Evolutionary conservation across 352 stramenopile species (phyloP).

Genomic region (Phytophthora pisi): DNA sequence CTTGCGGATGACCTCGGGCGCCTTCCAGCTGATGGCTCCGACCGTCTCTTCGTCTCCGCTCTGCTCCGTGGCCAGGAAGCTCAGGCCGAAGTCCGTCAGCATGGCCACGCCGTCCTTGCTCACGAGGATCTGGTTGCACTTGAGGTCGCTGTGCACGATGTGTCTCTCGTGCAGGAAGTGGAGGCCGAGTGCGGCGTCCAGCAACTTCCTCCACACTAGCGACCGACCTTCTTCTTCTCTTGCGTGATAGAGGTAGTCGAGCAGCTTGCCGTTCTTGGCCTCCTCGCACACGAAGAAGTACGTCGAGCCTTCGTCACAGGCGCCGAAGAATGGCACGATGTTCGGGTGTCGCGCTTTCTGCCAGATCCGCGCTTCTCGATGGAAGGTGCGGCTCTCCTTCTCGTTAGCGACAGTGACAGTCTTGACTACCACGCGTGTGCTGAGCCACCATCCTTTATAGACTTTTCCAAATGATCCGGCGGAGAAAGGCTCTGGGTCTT

Average conservation of each 20-base stretch:
- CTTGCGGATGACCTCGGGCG: conserved; percentile 23
- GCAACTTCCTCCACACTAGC: conserved; percentile 23
- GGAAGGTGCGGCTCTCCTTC: conserved; percentile 24
- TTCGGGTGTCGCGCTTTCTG: conserved; percentile 25
- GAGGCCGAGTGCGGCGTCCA: conserved; percentile 20
- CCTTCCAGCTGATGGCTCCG: conserved; percentile 27
- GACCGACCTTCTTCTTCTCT: conserved; percentile 12
- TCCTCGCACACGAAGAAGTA: conserved; percentile 35
- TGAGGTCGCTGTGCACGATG: conserved; percentile 26
- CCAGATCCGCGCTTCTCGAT: conserved; percentile 23
- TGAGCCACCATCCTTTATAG: conserved; percentile 27
- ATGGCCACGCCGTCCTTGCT: conserved; percentile 27
- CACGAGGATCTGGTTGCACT: conserved; percentile 30
- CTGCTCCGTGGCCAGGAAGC: conserved; percentile 21
- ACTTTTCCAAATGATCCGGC: conserved; percentile 26
- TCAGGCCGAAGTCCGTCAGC: conserved; percentile 29
- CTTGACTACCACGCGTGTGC: conserved; percentile 25
- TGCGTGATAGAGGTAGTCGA: conserved; percentile 20
- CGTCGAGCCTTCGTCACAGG: conserved; percentile 25
- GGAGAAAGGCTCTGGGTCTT: conserved; percentile 21
- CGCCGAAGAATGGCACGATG: conserved; percentile 30
- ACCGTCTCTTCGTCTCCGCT: conserved; percentile 12
- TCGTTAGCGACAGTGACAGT: conserved; percentile 14
- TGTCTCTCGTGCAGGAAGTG: conserved; percentile 27
- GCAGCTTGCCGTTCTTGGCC: conserved; percentile 23